Evolutionary conservation across 2,329 filamentous ascomycete genomes (phyloP).

Genomic region (Ophiostoma novo-ulmi): DNA sequence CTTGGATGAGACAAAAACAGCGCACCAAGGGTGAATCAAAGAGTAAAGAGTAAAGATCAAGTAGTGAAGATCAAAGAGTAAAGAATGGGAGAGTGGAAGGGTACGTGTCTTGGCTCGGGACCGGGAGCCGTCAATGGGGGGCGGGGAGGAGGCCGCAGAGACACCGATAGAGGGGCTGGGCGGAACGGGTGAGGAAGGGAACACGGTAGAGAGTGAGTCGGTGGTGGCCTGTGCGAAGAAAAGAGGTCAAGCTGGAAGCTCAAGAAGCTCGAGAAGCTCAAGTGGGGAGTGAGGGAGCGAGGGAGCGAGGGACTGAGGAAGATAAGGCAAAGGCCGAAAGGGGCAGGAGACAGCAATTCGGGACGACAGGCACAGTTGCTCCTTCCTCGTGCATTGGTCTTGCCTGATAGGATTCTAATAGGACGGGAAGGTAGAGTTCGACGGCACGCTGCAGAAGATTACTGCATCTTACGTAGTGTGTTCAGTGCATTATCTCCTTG

Average conservation of each 20-base stretch:
- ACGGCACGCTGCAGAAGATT: conserved; percentile 6
- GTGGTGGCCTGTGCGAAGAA: not conserved
- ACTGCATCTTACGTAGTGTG: not conserved
- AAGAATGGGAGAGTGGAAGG: not conserved
- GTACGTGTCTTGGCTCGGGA: not conserved
- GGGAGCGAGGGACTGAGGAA: not conserved
- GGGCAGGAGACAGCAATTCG: not conserved
- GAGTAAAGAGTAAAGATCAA: not conserved
- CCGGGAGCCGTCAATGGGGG: not conserved
- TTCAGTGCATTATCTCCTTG: not conserved
- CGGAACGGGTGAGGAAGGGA: not conserved
- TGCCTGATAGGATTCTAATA: not conserved
- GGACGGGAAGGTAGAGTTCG: not conserved
- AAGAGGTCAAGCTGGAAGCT: not conserved
- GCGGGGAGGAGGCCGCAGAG: not conserved
- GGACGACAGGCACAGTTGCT: not conserved
- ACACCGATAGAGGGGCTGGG: not conserved
- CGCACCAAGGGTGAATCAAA: not conserved
- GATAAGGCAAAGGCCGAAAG: not conserved
- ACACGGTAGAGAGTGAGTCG: not conserved
- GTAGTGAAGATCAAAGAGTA: not conserved
- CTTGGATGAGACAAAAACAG: not conserved
- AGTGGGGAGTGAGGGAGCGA: not conserved
- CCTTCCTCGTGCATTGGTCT: conserved; percentile 8
- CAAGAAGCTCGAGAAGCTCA: not conserved